Conservation (phyloP, 2,329 filamentous ascomycete species). For the Scolecobasidium constrictum region DNA sequence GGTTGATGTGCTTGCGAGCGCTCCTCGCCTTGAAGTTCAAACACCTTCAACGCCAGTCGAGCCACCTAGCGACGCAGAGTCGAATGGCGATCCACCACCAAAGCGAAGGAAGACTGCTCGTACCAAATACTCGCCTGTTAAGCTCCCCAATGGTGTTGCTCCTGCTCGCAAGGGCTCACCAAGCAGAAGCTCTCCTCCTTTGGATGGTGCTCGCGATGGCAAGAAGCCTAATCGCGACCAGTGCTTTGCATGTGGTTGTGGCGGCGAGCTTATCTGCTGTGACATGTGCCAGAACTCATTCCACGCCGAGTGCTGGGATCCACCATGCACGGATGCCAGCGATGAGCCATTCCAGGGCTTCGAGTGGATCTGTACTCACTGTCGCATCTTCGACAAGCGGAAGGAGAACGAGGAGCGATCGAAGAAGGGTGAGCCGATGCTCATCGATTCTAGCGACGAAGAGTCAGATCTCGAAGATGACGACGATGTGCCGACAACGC, state of each 20-base stretch:
- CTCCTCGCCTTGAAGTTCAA: neutral
- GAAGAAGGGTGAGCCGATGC: neutral
- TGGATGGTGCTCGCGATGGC: neutral
- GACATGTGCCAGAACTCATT: slow-evolving; percentile 86
- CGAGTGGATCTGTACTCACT: slow-evolving; percentile 6
- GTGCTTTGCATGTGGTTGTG: slow-evolving; percentile 76
- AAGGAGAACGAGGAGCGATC: neutral
- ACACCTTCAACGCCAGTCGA: slow-evolving; percentile 6
- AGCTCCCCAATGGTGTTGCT: slow-evolving; percentile 1
- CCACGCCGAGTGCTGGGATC: slow-evolving; percentile 81
- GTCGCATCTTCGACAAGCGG: neutral
- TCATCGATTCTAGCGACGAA: neutral
- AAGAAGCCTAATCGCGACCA: slow-evolving; percentile 44
- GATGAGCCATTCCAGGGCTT: slow-evolving; percentile 9
- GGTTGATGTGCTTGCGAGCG: slow-evolving; percentile 2
- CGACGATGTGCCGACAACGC: neutral
- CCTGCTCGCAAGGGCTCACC: neutral
- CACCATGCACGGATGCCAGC: slow-evolving; percentile 36
- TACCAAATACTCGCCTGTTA: slow-evolving; percentile 6
- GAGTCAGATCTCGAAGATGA: slow-evolving; percentile 1
- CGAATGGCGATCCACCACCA: slow-evolving; percentile 1
- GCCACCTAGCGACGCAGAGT: neutral
- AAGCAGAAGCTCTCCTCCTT: neutral
- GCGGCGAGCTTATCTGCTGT: slow-evolving; percentile 81
- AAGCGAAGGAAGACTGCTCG: slow-evolving; percentile 7